phyloP scores from a whole-genome alignment of 768 basidiomycete genomes.

The Psilocybe cubensis region DNA sequence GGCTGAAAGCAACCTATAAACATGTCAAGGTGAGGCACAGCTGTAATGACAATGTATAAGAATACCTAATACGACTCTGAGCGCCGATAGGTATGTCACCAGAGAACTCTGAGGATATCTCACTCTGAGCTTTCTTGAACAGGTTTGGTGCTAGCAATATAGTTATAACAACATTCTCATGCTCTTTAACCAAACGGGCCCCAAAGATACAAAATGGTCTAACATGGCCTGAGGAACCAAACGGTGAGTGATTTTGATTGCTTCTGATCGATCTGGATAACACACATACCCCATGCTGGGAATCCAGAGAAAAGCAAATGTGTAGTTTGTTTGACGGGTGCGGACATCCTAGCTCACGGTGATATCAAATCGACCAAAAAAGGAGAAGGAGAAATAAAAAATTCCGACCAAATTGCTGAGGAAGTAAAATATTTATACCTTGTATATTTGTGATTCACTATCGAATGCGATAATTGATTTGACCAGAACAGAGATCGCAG shows the following conservation, averaged over 20 bases:
- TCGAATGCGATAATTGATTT: too few relatives aligned
- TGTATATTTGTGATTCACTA: too few relatives aligned
- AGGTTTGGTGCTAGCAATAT: background rate
- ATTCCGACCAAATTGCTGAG: too few relatives aligned
- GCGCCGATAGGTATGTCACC: background rate
- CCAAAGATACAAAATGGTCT: slow-evolving; percentile 7
- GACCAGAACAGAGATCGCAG: too few relatives aligned
- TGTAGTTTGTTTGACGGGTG: background rate
- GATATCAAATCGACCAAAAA: background rate
- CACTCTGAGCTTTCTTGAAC: slow-evolving; percentile 3
- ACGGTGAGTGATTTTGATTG: background rate
- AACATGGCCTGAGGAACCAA: background rate
- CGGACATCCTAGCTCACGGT: background rate
- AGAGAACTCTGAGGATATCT: background rate
- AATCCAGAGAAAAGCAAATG: background rate
- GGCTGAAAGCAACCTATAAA: background rate
- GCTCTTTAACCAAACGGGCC: slow-evolving; percentile 8
- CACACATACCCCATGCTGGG: background rate
- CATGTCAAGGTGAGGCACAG: background rate
- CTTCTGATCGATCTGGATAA: background rate
- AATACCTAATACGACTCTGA: background rate
- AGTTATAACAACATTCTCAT: background rate
- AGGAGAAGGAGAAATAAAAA: too few relatives aligned
- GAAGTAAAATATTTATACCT: too few relatives aligned
- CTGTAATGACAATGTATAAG: background rate